phyloP scores from a whole-genome alignment of 2,329 filamentous ascomycete genomes.

The Proliferodiscus dingleyae region DNA sequence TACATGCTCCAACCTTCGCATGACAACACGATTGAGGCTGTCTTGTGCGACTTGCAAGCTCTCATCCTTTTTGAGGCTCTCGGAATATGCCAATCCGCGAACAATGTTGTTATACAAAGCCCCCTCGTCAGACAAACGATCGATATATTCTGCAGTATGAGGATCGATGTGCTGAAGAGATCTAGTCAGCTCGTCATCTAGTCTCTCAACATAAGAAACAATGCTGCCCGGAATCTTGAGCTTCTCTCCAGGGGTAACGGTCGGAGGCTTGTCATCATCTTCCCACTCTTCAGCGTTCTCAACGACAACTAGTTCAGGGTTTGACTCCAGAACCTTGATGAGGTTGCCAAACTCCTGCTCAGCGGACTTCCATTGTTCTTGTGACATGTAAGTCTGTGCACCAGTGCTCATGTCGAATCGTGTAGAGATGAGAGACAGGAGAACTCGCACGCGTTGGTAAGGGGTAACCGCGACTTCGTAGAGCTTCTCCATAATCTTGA shows the following conservation, averaged over 20 bases:
- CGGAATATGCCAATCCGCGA: conserved; percentile 82
- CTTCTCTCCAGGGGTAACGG: conserved; percentile 65
- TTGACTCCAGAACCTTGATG: conserved; percentile 72
- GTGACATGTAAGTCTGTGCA: conserved; percentile 75
- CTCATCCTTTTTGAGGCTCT: conserved; percentile 66
- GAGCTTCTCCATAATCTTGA: conserved; percentile 95
- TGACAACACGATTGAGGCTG: conserved; percentile 84
- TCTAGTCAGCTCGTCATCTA: conserved; percentile 94
- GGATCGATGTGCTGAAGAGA: conserved; percentile 98
- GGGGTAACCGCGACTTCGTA: conserved; percentile 82
- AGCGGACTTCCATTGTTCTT: conserved; percentile 95
- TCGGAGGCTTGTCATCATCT: conserved; percentile 90
- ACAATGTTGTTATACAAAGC: conserved; percentile 89
- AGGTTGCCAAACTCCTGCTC: conserved; percentile 79
- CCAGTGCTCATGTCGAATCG: conserved; percentile 89
- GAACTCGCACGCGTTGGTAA: conserved; percentile 90
- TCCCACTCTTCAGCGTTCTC: conserved; percentile 98
- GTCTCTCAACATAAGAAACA: conserved; percentile 87
- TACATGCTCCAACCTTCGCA: conserved; percentile 91
- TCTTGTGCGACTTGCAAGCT: conserved; percentile 76
- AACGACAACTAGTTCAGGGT: conserved; percentile 76
- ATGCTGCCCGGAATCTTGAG: conserved; percentile 92
- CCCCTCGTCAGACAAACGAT: conserved; percentile 86
- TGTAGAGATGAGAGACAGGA: conserved; percentile 86
- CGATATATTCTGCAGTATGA: conserved; percentile 97